These are phyloP conservation scores for Coprinopsis strossmayeri DNA, from an alignment of 768 basidiomycete genomes.

Conservation along the genomic window DNA sequence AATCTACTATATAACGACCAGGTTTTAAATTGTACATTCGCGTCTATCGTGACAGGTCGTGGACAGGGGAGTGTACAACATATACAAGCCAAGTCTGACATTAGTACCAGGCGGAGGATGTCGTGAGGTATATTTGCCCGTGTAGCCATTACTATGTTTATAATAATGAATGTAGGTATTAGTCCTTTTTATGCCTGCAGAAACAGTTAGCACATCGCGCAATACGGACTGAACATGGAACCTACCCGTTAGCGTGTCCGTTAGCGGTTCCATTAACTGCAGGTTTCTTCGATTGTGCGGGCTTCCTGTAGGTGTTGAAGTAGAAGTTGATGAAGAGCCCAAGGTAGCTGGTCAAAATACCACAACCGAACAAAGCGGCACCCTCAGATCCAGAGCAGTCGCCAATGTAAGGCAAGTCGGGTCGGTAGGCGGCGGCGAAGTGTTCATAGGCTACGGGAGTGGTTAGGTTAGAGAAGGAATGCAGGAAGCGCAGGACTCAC, in stretches of 20 bases:
- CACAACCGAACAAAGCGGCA: conserved; percentile 87
- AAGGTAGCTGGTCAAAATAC: conserved; percentile 83
- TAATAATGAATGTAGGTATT: conserved; percentile 14
- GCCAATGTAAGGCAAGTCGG: conserved; percentile 56
- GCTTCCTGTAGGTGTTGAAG: conserved; percentile 76
- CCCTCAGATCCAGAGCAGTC: conserved; percentile 86
- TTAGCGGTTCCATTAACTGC: conserved; percentile 37
- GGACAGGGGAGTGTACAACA: background rate
- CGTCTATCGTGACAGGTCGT: background rate
- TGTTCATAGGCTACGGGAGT: conserved; percentile 64
- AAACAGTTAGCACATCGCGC: background rate
- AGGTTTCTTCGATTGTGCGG: conserved; percentile 41
- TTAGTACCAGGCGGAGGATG: conserved; percentile 27
- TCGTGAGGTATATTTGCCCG: conserved; percentile 29
- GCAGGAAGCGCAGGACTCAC: conserved; percentile 41
- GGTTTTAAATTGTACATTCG: background rate
- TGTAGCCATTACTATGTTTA: conserved; percentile 24
- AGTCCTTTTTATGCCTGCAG: conserved; percentile 26
- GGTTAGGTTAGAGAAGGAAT: conserved; percentile 6
- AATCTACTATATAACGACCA: background rate
- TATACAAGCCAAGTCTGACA: conserved; percentile 16
- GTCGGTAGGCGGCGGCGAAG: conserved; percentile 60
- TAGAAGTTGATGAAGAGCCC: conserved; percentile 96
- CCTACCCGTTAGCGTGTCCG: conserved; percentile 24
- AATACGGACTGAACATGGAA: background rate